These are phyloP conservation scores for Prunella vulgaris DNA, from an alignment of 257 asterid species.

Conservation along the genomic window DNA sequence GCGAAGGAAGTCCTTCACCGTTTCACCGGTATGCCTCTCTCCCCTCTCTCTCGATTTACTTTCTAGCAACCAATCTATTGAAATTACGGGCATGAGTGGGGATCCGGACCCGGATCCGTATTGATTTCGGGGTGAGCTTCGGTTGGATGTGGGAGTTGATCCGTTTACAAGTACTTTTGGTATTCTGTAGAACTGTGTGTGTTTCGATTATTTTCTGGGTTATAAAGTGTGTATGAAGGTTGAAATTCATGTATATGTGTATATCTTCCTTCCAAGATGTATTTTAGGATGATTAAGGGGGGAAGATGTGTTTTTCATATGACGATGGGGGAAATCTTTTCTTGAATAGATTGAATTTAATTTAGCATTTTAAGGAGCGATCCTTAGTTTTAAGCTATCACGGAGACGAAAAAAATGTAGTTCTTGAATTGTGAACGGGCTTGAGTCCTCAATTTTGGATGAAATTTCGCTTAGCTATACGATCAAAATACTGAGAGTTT, in stretches of 20 bases:
- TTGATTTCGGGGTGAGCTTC: neutral
- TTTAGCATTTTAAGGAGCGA: neutral
- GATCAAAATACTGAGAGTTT: neutral
- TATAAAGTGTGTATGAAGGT: neutral
- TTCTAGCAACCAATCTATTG: neutral
- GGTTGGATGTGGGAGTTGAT: neutral
- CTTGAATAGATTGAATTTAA: neutral
- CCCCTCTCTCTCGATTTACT: neutral
- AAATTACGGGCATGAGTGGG: neutral
- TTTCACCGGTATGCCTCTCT: constrained; percentile 19
- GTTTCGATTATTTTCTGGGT: neutral
- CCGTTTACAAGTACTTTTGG: neutral
- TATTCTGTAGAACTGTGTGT: neutral
- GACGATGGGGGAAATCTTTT: neutral
- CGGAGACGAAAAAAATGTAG: neutral
- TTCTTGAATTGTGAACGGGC: neutral
- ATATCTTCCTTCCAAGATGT: constrained; percentile 11
- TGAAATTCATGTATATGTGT: constrained; percentile 1
- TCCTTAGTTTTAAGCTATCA: neutral
- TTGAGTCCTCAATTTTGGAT: neutral
- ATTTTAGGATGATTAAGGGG: neutral
- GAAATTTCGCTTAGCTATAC: neutral
- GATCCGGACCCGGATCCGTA: neutral
- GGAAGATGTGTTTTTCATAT: neutral
- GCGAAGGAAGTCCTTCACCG: constrained; percentile 14